phyloP scores from a whole-genome alignment of 331 rosid genomes.

The Prunus yedoensis region DNA sequence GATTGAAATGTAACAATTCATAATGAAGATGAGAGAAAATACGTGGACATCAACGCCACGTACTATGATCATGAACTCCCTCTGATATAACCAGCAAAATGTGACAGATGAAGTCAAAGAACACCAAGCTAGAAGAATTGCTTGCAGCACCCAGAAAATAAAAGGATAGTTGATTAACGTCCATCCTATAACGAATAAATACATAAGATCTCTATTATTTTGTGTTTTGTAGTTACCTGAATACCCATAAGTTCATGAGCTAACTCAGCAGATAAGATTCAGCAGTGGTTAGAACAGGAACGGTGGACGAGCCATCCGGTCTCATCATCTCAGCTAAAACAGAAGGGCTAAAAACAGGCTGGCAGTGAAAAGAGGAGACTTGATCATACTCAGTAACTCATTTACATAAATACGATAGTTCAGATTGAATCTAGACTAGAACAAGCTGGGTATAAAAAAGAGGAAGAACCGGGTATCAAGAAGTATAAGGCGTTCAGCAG shows the following conservation, averaged over 20 bases:
- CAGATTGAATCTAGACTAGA: background rate
- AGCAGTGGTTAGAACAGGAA: conserved; percentile 64
- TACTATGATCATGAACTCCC: conserved; percentile 66
- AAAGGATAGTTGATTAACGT: conserved; percentile 32
- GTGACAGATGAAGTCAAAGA: conserved; percentile 67
- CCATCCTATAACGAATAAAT: background rate
- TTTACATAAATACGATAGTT: background rate
- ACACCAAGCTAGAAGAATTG: conserved; percentile 69
- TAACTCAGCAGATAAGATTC: conserved; percentile 78
- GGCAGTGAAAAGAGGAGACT: conserved; percentile 28
- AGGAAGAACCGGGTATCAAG: conserved; percentile 73
- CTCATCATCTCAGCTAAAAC: conserved; percentile 84
- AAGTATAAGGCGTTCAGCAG: conserved; percentile 79
- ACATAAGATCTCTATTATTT: background rate
- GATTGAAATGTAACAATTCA: background rate
- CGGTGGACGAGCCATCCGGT: conserved; percentile 76
- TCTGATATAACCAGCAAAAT: conserved; percentile 78
- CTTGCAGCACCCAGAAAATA: conserved; percentile 57
- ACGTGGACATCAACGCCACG: conserved; percentile 87
- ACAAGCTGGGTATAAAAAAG: background rate
- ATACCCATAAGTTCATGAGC: conserved; percentile 81
- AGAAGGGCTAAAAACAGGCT: conserved; percentile 84
- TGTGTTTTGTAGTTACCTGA: conserved; percentile 51
- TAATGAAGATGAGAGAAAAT: conserved; percentile 21
- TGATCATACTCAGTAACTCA: background rate